Conservation (phyloP, 495 filamentous ascomycete species). For the Lasiosphaeris hirsuta region DNA sequence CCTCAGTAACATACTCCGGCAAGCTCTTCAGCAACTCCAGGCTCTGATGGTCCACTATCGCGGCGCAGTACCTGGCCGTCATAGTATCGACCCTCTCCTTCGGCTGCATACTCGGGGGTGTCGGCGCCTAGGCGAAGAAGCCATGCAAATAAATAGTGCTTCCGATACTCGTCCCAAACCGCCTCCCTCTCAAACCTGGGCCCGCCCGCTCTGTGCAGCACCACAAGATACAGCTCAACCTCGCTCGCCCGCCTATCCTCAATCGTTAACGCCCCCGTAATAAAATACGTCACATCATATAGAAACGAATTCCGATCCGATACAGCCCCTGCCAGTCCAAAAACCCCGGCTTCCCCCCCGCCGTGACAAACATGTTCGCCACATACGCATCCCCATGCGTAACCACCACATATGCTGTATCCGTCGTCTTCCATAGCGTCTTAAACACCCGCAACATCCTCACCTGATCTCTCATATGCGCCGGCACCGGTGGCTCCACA, state of each 20-base stretch:
- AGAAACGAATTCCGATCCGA: conserved; percentile 33
- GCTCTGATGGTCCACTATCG: conserved; percentile 34
- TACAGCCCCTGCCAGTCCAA: conserved; percentile 36
- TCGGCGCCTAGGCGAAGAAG: conserved; percentile 33
- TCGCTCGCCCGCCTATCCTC: conserved; percentile 33
- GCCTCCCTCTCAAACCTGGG: conserved; percentile 22
- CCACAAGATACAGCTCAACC: conserved; percentile 28
- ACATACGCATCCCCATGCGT: conserved; percentile 33
- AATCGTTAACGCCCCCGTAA: conserved; percentile 28
- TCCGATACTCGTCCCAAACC: conserved; percentile 31
- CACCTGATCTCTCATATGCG: conserved; percentile 23
- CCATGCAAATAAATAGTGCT: conserved; percentile 31
- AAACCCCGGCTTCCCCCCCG: conserved; percentile 28
- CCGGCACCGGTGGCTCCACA: conserved; percentile 25
- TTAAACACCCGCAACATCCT: conserved; percentile 27
- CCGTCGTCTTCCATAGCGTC: conserved; percentile 28
- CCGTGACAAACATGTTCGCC: conserved; percentile 30
- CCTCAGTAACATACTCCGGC: conserved; percentile 11
- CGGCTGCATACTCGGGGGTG: conserved; percentile 29
- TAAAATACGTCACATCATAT: conserved; percentile 35
- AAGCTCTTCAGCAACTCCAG: conserved; percentile 31
- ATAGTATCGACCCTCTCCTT: conserved; percentile 31
- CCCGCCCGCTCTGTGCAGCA: conserved; percentile 24
- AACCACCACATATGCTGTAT: conserved; percentile 28
- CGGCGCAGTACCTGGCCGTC: conserved; percentile 29